Evolutionary conservation across 768 basidiomycete species (phyloP).

Genomic region (Chiua virens): DNA sequence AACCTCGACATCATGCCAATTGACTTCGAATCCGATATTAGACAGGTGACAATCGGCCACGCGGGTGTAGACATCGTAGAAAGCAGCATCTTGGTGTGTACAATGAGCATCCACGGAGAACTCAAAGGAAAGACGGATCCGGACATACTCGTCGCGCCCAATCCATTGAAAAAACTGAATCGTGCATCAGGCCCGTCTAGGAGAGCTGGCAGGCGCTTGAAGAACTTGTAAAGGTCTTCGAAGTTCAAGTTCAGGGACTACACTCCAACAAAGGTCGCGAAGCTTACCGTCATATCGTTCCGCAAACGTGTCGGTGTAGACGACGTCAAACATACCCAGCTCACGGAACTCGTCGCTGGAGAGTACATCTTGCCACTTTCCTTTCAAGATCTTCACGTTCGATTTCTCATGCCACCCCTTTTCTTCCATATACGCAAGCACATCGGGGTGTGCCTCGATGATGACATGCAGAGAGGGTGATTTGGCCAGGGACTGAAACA

Average conservation of each 20-base stretch:
- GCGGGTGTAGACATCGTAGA: conserved; percentile 89
- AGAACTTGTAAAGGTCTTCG: conserved; percentile 73
- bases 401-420: conserved; percentile 77
- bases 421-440: conserved; percentile 76
- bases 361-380: conserved; percentile 92
- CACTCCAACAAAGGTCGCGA: background rate
- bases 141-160: conserved; percentile 86
- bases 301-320: conserved; percentile 94
- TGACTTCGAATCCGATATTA: conserved; percentile 74
- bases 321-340: conserved; percentile 77
- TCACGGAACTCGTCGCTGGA: conserved; percentile 55
- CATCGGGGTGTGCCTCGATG: conserved; percentile 92
- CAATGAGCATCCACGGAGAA: background rate
- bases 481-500: conserved; percentile 67
- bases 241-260: background rate
- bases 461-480: conserved; percentile 79
- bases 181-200: conserved; percentile 71
- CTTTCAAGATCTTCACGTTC: conserved; percentile 79
- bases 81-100: conserved; percentile 63
- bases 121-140: background rate
- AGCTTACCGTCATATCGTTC: conserved; percentile 73
- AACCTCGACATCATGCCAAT: conserved; percentile 84
- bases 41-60: conserved; percentile 83
- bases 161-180: conserved; percentile 96
- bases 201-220: conserved; percentile 75